Percentiles rank a stretch among this genome's conserved stretches.
Evolutionary conservation across 805 yeast species (phyloP).

Genomic region (Grigorovia yakushimaensis): DNA sequence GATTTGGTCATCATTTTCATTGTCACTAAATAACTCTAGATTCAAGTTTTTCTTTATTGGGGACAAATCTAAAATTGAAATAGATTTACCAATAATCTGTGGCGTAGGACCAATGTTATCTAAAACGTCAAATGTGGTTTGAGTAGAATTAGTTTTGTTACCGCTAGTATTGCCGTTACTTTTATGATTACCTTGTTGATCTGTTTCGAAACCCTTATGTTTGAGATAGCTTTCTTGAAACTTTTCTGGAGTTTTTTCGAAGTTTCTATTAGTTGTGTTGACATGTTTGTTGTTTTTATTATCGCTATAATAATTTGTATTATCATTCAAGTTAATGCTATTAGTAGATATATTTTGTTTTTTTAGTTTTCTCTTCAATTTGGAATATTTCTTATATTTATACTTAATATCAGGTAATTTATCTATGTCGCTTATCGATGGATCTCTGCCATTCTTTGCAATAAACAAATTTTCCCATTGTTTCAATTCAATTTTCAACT

Average conservation of each 20-base stretch:
- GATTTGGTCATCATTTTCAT: slow-evolving; percentile 1
- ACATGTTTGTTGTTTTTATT: neutral
- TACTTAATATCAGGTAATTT: slow-evolving; percentile 27
- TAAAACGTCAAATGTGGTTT: neutral
- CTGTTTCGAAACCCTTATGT: neutral
- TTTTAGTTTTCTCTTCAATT: slow-evolving; percentile 11
- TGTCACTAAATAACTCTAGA: slow-evolving; percentile 3
- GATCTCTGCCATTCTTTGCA: slow-evolving; percentile 33
- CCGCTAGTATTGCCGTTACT: neutral
- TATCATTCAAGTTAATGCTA: too few relatives aligned
- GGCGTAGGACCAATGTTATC: slow-evolving; percentile 69
- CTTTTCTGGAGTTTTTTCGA: neutral
- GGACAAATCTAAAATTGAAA: slow-evolving; percentile 56
- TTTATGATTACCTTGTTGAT: neutral
- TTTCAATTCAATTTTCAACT: slow-evolving; percentile 34
- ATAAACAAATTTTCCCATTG: slow-evolving; percentile 45
- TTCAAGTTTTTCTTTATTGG: slow-evolving; percentile 15
- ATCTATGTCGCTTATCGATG: slow-evolving; percentile 40
- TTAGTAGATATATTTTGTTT: too few relatives aligned
- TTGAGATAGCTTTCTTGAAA: neutral
- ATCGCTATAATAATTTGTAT: neutral
- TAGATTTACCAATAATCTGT: slow-evolving; percentile 66
- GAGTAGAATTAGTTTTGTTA: neutral
- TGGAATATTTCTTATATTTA: slow-evolving; percentile 29
- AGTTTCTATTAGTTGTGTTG: neutral